These are phyloP conservation scores for Metschnikowia koreensis DNA, from an alignment of 805 yeast species.

Conservation along the genomic window DNA sequence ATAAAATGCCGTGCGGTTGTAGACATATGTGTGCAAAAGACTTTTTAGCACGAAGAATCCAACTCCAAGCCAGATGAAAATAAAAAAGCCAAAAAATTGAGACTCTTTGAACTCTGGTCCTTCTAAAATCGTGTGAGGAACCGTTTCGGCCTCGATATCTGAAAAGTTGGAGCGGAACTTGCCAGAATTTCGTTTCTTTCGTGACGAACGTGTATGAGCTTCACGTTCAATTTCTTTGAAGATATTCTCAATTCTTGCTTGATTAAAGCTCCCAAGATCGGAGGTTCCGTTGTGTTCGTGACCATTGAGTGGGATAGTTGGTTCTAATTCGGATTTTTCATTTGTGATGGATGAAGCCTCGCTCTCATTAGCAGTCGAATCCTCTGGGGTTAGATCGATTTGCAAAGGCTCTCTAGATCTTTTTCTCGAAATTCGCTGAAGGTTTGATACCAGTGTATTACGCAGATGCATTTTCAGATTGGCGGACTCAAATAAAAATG, in stretches of 20 bases:
- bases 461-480: constrained; percentile 2
- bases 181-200: constrained; percentile 13
- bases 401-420: constrained; percentile 11
- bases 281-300: not conserved
- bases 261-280: constrained; percentile 1
- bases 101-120: constrained; percentile 42
- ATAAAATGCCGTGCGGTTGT: constrained; percentile 40
- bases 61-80: constrained; percentile 72
- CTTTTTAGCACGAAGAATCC: constrained; percentile 54
- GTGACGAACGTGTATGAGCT: constrained; percentile 7
- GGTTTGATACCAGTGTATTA: constrained; percentile 7
- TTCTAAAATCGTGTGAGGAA: constrained; percentile 52
- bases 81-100: constrained; percentile 75
- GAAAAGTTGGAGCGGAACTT: constrained; percentile 34
- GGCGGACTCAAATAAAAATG: not conserved
- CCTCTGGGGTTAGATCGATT: constrained; percentile 8
- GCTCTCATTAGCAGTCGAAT: constrained; percentile 7
- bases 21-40: constrained; percentile 51
- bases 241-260: constrained; percentile 8
- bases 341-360: constrained; percentile 5
- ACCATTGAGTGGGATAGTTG: constrained; percentile 1
- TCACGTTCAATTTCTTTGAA: constrained; percentile 12
- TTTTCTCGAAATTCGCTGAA: constrained; percentile 8
- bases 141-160: constrained; percentile 10
- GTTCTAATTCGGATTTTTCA: not conserved